Base-by-base conservation (phyloP, 768 basidiomycete genomes). In the Neoboletus subvelutipes region DNA sequence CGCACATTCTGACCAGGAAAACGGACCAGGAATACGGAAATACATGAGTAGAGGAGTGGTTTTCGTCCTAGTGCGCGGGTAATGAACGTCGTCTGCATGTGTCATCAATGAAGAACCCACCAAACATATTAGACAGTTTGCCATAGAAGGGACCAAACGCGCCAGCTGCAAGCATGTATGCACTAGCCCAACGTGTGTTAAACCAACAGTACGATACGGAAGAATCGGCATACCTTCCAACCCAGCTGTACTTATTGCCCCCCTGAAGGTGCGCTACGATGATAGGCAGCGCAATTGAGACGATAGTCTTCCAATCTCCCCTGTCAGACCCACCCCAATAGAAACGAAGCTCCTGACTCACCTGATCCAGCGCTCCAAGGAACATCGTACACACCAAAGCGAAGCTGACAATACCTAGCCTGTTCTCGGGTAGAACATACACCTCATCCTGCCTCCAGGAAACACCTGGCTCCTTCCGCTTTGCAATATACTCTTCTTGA, bases 111-210 rank as follows among this genome's bases (percentile, higher is more conserved):
- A 12, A 29, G n/a, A n/a, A 12, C 18, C 57, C 50, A 68, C 77
- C 77, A 28, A 77, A 57, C 39, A 78, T 73, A 68, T 90, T 85
- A 2, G 88, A 89, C 0, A 90, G 71, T 65, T 90, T 92, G 13
- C 90, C 91, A 60, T 91, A 92, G 2, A 90, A 63, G 0, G 90
- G 89, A 0, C 84, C 77, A 11, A 88, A 74, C 4, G 85, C 75
- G 17, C 86, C 83, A 3, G 84, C 81, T 0, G 85, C 80, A 20
- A 93, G 81, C 18, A 92, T 74, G 67, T 92, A 93, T 33, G 90
- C 84, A 66, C 88, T 89, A 53, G 3, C 6, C 2, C 13, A 33
- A 49, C 1, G 7, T 4, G 22, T 24, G 24, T 51, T 0, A 39
- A 41, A 29, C 42, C 15, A 31, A 26, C 13, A 39, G 26, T 34